Conservation (phyloP, 495 filamentous ascomycete genomes). For the Bacidia gigantensis region DNA sequence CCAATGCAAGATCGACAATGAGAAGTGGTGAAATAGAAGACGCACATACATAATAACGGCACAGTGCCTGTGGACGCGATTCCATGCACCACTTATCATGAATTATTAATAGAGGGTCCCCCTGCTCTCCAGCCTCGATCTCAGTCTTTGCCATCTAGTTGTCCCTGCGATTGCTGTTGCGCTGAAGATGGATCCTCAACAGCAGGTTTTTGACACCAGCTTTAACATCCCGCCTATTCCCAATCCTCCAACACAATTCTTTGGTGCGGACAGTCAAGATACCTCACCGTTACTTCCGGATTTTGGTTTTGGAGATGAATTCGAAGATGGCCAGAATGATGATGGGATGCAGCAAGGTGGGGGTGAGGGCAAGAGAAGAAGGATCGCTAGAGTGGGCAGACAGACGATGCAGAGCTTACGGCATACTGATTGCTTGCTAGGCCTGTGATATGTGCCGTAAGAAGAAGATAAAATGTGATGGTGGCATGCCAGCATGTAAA, state of each 20-base stretch:
- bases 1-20: too few species aligned
- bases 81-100: too few species aligned
- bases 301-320: conserved; percentile 43
- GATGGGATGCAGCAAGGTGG: conserved; percentile 43
- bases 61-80: too few species aligned
- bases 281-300: conserved; percentile 45
- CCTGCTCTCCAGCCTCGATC: too few species aligned
- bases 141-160: not conserved
- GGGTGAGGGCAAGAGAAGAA: conserved; percentile 77
- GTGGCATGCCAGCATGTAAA: conserved; percentile 85
- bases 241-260: conserved; percentile 58
- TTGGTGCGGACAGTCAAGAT: conserved; percentile 48
- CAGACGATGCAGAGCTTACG: conserved; percentile 20
- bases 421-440: conserved; percentile 29
- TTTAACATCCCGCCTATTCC: conserved; percentile 37
- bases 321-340: conserved; percentile 36
- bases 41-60: too few species aligned
- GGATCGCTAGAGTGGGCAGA: conserved; percentile 64
- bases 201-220: conserved; percentile 24
- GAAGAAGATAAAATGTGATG: conserved; percentile 99
- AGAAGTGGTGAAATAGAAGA: too few species aligned
- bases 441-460: conserved; percentile 99
- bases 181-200: conserved; percentile 15
- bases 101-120: not conserved
- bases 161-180: not conserved